Percentiles rank a stretch among this genome's conserved stretches.
Conservation (phyloP, 106 monocot genomes). For the Dactylorhiza incarnata region DNA sequence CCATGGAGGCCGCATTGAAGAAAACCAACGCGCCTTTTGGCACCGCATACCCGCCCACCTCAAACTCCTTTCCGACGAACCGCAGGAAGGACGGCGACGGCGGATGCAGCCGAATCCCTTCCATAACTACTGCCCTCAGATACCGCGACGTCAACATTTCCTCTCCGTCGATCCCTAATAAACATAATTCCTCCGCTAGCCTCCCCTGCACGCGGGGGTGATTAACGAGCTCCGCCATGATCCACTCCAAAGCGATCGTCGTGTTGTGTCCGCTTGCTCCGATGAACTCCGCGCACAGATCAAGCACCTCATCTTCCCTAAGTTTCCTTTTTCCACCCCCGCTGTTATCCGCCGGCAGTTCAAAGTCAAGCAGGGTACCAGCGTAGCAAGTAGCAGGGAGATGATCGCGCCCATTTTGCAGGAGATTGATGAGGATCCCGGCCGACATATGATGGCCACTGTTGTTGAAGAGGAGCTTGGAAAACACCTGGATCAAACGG, state of each 20-base stretch:
- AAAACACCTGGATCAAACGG: constrained; percentile 8
- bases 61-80: constrained; percentile 16
- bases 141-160: constrained; percentile 23
- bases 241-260: constrained; percentile 8
- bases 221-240: constrained; percentile 10
- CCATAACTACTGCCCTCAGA: constrained; percentile 31
- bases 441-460: too few relatives aligned
- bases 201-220: constrained; percentile 8
- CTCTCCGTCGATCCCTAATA: constrained; percentile 13
- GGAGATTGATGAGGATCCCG: too few relatives aligned
- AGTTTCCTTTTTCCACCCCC: neutral
- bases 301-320: constrained; percentile 1
- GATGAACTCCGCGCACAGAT: constrained; percentile 6
- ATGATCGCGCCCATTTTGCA: too few relatives aligned
- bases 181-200: neutral
- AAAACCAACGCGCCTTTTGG: constrained; percentile 19
- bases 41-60: constrained; percentile 27
- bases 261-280: neutral
- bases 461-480: neutral
- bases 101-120: constrained; percentile 31
- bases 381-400: neutral
- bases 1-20: constrained; percentile 27
- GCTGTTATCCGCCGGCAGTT: neutral
- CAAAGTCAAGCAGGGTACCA: neutral
- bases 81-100: constrained; percentile 29